phyloP scores from a whole-genome alignment of 2,329 filamentous ascomycete genomes.

The Dendryphion nanum region DNA sequence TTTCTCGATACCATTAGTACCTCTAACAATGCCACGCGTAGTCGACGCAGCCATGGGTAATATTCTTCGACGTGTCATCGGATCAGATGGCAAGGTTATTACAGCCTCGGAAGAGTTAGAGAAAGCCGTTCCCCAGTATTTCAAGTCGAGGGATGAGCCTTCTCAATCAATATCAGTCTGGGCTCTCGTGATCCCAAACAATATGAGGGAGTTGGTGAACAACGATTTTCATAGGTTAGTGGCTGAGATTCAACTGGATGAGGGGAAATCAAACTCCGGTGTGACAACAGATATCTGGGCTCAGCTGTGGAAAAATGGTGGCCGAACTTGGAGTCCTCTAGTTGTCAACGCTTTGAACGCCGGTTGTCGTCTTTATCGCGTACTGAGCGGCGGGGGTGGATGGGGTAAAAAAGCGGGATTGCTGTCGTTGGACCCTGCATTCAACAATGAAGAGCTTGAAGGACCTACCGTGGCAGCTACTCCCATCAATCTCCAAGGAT shows the following conservation, averaged over 20 bases:
- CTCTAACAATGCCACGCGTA: conserved; percentile 61
- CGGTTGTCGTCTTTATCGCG: conserved; percentile 45
- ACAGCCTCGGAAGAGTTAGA: conserved; percentile 75
- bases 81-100: conserved; percentile 42
- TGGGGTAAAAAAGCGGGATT: conserved; percentile 81
- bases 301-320: conserved; percentile 19
- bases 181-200: conserved; percentile 65
- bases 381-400: conserved; percentile 77
- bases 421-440: conserved; percentile 68
- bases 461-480: conserved; percentile 3
- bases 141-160: conserved; percentile 43
- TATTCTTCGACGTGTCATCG: conserved; percentile 66
- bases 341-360: conserved; percentile 17
- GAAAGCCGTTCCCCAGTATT: conserved; percentile 58
- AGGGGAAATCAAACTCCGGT: conserved; percentile 6
- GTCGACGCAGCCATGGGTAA: conserved; percentile 72
- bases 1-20: conserved; percentile 54
- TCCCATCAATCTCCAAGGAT: conserved; percentile 12
- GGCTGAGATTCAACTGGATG: not conserved
- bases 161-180: conserved; percentile 62
- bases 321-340: conserved; percentile 18
- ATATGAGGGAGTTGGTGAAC: not conserved
- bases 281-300: conserved; percentile 9
- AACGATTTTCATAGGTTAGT: not conserved
- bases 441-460: conserved; percentile 6